Evolutionary conservation across 345 rosid species (phyloP), one percentile per base, ranked within the genome.

Genomic region (Durio zibethinus): DNA sequence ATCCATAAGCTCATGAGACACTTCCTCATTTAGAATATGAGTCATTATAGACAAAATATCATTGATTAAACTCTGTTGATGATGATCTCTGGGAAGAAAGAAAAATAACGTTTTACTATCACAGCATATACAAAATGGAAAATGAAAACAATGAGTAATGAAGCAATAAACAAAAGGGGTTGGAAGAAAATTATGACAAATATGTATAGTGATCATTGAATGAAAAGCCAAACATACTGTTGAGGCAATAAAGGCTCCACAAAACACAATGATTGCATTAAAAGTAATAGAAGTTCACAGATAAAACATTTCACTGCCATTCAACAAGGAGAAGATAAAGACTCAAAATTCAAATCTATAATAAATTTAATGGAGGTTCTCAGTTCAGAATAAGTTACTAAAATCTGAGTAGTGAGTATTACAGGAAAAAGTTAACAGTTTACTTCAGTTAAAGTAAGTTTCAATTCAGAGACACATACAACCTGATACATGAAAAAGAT

Each of bases 21-120:
- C 82, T 87, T 93, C 98, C 88, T 95, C 98, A 0, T 82, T 81
- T 71, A 92, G 65, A 76, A 90, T 85, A 84, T 83, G 87, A 74
- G 75, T 81, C 93, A 92, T 86, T 83, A 93, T 87, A 73, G 87
- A 85, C 85, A 89, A 77, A 47, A 95, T 78, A 84, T 90, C 86
- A 73, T 90, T 82, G 72, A 84, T 79, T 82, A 95, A 81, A 84
- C 84, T 85, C 74, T 68, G 83, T 66, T 84, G 84, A 77, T 89
- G 92, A 48, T 87, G 85, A 73, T 90, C 90, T 74, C 99, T 95
- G 82, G 56, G 65, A 75, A 80, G n/a, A 74, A 62, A 72, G 62
- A 50, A 79, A 75, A 48, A 64, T 29, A 82, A 40, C 15, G 67
- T 12, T 20, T 74, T 61, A 47, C 10, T 31, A 42, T 69, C 77